phyloP scores from a whole-genome alignment of 768 basidiomycete species.

The Melanogaster broomeanus region DNA sequence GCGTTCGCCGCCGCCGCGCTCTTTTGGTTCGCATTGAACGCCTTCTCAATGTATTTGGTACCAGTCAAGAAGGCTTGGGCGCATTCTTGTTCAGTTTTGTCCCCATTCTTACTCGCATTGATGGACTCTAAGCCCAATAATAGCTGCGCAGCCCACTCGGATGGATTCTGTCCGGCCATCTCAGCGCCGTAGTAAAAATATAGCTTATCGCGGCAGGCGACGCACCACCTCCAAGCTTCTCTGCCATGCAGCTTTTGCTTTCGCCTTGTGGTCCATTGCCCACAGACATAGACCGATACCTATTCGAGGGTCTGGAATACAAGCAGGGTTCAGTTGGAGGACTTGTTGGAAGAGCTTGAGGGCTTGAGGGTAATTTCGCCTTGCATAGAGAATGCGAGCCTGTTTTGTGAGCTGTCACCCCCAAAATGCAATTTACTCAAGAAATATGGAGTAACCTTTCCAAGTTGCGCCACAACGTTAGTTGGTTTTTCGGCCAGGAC shows the following conservation, averaged over 20 bases:
- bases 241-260: conserved; percentile 89
- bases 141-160: conserved; percentile 76
- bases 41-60: conserved; percentile 69
- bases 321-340: conserved; percentile 72
- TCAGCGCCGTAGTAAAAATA: not conserved
- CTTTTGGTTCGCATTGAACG: conserved; percentile 74
- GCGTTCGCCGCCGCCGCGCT: conserved; percentile 85
- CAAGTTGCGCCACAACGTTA: conserved; percentile 84
- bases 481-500: conserved; percentile 78
- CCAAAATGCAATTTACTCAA: not conserved
- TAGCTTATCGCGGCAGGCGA: conserved; percentile 5
- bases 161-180: conserved; percentile 57
- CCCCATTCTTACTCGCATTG: conserved; percentile 78
- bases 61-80: conserved; percentile 61
- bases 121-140: conserved; percentile 85
- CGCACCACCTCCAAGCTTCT: conserved; percentile 82
- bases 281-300: conserved; percentile 95
- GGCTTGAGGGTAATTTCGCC: conserved; percentile 74
- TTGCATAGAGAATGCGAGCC: conserved; percentile 85
- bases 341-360: conserved; percentile 87
- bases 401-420: conserved; percentile 27
- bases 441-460: conserved; percentile 59
- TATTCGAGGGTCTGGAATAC: conserved; percentile 90
- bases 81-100: conserved; percentile 63
- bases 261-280: conserved; percentile 81